phyloP scores from a whole-genome alignment of 306 rosid genomes.

The Cicer chorassanicum region DNA sequence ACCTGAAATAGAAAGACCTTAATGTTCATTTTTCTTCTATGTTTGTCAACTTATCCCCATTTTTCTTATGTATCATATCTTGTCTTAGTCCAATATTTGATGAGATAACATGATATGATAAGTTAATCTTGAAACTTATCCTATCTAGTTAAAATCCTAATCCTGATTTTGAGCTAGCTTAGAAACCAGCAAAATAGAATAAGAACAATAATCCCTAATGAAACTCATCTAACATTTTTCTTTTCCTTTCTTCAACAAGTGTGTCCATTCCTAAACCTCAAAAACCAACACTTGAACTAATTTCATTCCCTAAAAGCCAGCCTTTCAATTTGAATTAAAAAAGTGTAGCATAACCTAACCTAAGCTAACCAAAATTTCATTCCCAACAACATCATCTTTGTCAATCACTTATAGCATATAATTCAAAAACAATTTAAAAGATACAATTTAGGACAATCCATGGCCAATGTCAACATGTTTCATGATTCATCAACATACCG shows the following conservation, averaged over 20 bases:
- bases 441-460: constrained; percentile 22
- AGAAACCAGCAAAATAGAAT: too few species aligned
- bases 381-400: constrained; percentile 33
- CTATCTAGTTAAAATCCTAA: too few species aligned
- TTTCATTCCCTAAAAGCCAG: constrained; percentile 24
- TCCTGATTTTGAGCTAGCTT: too few species aligned
- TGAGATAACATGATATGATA: too few species aligned
- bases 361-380: constrained; percentile 14
- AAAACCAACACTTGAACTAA: constrained; percentile 19
- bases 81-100: too few species aligned
- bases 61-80: background rate
- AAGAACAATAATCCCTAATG: too few species aligned
- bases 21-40: constrained; percentile 24
- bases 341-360: constrained; percentile 20
- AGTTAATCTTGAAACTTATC: too few species aligned
- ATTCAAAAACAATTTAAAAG: background rate
- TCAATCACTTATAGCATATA: constrained; percentile 29
- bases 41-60: constrained; percentile 26
- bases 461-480: constrained; percentile 34
- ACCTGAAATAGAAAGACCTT: constrained; percentile 61
- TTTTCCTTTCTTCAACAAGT: too few species aligned
- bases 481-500: constrained; percentile 5
- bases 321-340: constrained; percentile 25
- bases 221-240: too few species aligned
- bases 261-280: background rate